phyloP scores from a whole-genome alignment of 2,329 filamentous ascomycete species.

The Cercospora zeina region DNA sequence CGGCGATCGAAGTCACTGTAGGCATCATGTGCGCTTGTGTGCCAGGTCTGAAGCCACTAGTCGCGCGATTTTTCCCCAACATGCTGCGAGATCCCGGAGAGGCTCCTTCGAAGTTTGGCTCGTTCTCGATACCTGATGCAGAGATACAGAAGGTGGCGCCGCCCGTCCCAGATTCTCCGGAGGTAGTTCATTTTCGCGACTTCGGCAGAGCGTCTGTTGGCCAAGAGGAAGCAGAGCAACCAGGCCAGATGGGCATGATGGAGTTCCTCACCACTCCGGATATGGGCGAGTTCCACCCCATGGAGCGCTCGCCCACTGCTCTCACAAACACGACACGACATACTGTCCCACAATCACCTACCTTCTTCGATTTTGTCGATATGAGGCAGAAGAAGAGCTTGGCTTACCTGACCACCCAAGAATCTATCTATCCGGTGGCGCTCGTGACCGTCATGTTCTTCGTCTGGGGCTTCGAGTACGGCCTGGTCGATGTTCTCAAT shows the following conservation, averaged over 20 bases:
- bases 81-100: conserved; percentile 55
- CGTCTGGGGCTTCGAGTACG: conserved; percentile 88
- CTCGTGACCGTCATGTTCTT: conserved; percentile 81
- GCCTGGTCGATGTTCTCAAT: conserved; percentile 80
- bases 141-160: conserved; percentile 20
- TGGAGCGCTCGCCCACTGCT: conserved; percentile 44
- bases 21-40: conserved; percentile 89
- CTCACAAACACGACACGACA: conserved; percentile 44
- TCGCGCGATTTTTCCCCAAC: conserved; percentile 61
- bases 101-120: conserved; percentile 38
- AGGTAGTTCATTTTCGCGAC: conserved; percentile 32
- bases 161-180: conserved; percentile 18
- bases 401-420: conserved; percentile 61
- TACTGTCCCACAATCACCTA: conserved; percentile 43
- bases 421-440: conserved; percentile 70
- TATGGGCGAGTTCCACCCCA: conserved; percentile 36
- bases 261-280: conserved; percentile 57
- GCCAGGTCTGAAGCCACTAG: conserved; percentile 85
- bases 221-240: conserved; percentile 18
- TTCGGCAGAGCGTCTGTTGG: conserved; percentile 26
- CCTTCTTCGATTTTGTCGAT: conserved; percentile 77
- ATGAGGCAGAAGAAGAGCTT: conserved; percentile 69
- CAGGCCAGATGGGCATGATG: conserved; percentile 48
- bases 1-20: conserved; percentile 83
- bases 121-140: conserved; percentile 26